Conservation (phyloP, 2,329 filamentous ascomycete genomes). For the Penicillium sp. region DNA sequence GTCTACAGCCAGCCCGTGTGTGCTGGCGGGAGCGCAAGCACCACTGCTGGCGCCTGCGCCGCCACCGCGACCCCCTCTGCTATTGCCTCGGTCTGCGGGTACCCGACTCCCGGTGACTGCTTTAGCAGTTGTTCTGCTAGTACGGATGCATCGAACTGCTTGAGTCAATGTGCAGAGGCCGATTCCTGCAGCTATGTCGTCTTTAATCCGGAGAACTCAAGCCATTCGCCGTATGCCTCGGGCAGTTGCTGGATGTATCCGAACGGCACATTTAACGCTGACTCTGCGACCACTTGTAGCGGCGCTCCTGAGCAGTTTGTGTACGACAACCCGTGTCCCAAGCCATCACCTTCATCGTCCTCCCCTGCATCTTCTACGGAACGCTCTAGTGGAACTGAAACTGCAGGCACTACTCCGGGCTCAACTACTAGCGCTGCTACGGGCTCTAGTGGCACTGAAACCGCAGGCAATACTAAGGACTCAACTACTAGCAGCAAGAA, state of each 20-base stretch:
- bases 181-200: conserved; percentile 29
- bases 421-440: conserved; percentile 6
- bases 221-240: conserved; percentile 20
- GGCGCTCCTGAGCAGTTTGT: conserved; percentile 29
- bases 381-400: conserved; percentile 10
- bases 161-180: conserved; percentile 25
- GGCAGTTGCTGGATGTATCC: conserved; percentile 35
- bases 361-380: conserved; percentile 12
- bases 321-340: conserved; percentile 32
- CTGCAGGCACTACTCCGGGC: conserved; percentile 4
- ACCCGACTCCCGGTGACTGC: conserved; percentile 29
- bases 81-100: conserved; percentile 31
- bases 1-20: conserved; percentile 28
- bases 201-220: conserved; percentile 22
- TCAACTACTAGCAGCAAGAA: conserved; percentile 16
- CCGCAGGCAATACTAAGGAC: not conserved
- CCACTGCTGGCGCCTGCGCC: conserved; percentile 23
- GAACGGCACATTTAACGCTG: conserved; percentile 25
- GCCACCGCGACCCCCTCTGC: conserved; percentile 31
- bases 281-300: conserved; percentile 20
- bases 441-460: too few species aligned
- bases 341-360: conserved; percentile 20
- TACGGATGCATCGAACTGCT: conserved; percentile 23
- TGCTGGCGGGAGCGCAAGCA: conserved; percentile 17
- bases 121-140: conserved; percentile 22